phyloP scores from a whole-genome alignment of 192 early-diverging fungal genomes.

The Coemansia sp. region DNA sequence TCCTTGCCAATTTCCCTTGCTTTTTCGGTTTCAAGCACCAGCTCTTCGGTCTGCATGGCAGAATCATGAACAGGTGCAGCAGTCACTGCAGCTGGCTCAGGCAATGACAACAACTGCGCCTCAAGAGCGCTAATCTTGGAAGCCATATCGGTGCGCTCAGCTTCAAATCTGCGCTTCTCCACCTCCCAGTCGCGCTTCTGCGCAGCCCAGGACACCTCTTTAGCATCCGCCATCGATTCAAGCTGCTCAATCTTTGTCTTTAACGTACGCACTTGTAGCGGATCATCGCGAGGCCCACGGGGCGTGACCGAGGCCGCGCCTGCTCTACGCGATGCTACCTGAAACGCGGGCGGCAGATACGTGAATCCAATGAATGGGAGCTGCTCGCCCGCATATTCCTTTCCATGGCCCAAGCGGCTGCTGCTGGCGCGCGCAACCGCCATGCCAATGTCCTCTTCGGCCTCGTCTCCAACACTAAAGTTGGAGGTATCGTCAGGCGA shows the following conservation, averaged over 20 bases:
- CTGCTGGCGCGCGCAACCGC: conserved; percentile 54
- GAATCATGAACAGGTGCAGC: conserved; percentile 27
- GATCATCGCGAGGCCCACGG: conserved; percentile 41
- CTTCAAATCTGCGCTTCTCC: conserved; percentile 19
- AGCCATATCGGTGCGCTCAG: conserved; percentile 28
- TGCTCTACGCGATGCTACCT: not conserved
- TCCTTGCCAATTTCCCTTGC: too few species aligned
- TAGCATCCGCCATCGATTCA: conserved; percentile 18
- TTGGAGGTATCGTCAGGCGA: conserved; percentile 87
- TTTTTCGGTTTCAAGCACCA: not conserved
- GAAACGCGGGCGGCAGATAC: conserved; percentile 50
- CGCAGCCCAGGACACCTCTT: conserved; percentile 11
- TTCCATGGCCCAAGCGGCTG: conserved; percentile 50
- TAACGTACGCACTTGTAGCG: conserved; percentile 24
- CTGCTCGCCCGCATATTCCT: conserved; percentile 73
- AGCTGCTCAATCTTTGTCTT: conserved; percentile 33
- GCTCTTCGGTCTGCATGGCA: conserved; percentile 33
- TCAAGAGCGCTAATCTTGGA: conserved; percentile 21
- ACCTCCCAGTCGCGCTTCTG: conserved; percentile 37
- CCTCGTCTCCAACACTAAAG: conserved; percentile 81
- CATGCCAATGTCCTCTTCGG: conserved; percentile 56
- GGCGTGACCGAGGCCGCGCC: conserved; percentile 12
- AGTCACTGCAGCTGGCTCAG: conserved; percentile 12
- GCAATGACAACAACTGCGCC: conserved; percentile 18
- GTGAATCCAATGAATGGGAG: conserved; percentile 89